Evolutionary conservation across 768 basidiomycete genomes (phyloP), one percentile per base, ranked within the genome.

Genomic region (Cystofilobasidium macerans): DNA sequence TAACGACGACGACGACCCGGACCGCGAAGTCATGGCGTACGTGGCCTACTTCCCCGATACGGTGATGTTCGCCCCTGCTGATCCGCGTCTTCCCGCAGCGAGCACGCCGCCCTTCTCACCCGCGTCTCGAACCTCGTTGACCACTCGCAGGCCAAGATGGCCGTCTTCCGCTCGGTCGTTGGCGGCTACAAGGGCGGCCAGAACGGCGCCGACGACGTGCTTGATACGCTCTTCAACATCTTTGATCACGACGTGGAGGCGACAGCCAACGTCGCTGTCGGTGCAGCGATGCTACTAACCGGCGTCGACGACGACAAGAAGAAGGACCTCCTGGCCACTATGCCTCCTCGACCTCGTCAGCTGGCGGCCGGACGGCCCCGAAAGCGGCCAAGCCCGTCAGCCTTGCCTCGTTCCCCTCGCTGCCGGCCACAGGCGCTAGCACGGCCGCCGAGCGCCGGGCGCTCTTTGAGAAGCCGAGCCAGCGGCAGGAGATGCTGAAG

Each of bases 151-250:
- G 73, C 71, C 62, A 78, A 76, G 65, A 62, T 79, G 13, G 71
- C 73, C 20, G 75, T 0, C 51, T 81, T 87, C 32, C 85, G 83
- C 71, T 82, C 87, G 18, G 85, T 89, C 32, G 82, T 89, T 38
- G 85, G 89, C 13, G 83, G 86, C 33, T 99, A 86, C 77, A 82
- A 83, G 30, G 75, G 80, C 2, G 84, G 84, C 47, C 93, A 99
- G 73, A 83, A 84, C 12, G 83, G 82, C 45, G 87, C 91, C 2
- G 80, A 84, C 4, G 94, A 94, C 75, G 80, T 97, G 69, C 85
- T 97, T 59, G 85, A 85, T 45, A 93, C 88, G 0, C 79, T 93
- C n/a, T 94, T 85, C 85, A 88, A 85, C 72, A 80, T 87, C 40
- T 76, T 87, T 14, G 84, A 86, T 63, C 75, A 79, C 20, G 78